Evolutionary conservation across 2,329 filamentous ascomycete genomes (phyloP).

Genomic region (Penicillium sp.): DNA sequence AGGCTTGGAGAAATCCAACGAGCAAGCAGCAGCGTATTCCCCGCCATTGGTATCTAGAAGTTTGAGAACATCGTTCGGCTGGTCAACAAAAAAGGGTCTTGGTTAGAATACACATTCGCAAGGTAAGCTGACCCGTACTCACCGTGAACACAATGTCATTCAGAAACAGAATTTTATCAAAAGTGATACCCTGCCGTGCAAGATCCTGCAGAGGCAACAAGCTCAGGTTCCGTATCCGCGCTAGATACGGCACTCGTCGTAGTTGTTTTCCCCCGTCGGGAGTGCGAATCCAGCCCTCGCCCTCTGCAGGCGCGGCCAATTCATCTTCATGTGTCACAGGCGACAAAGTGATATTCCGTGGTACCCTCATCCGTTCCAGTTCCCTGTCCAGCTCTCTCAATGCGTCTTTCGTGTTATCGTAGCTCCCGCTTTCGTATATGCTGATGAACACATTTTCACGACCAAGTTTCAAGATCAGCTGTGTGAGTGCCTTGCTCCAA

Average conservation of each 20-base stretch:
- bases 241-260: conserved; percentile 66
- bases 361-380: conserved; percentile 53
- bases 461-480: conserved; percentile 57
- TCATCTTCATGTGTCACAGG: conserved; percentile 58
- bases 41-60: conserved; percentile 59
- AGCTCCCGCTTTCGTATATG: conserved; percentile 66
- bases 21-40: conserved; percentile 66
- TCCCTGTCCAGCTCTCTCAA: conserved; percentile 56
- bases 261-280: conserved; percentile 53
- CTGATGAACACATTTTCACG: conserved; percentile 65
- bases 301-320: conserved; percentile 44
- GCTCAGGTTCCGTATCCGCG: conserved; percentile 62
- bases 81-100: conserved; percentile 14
- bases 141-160: conserved; percentile 49
- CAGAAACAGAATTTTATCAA: conserved; percentile 59
- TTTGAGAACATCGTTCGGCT: conserved; percentile 53
- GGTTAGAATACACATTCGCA: not conserved
- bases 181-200: conserved; percentile 50
- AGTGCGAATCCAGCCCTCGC: conserved; percentile 64
- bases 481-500: conserved; percentile 62
- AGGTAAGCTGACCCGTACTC: not conserved
- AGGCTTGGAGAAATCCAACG: conserved; percentile 66
- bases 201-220: conserved; percentile 58
- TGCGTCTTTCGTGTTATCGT: conserved; percentile 64
- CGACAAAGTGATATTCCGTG: conserved; percentile 57